Base-by-base conservation (phyloP, 2,329 filamentous ascomycete genomes). In the Stagonosporopsis chrysanthemi region DNA sequence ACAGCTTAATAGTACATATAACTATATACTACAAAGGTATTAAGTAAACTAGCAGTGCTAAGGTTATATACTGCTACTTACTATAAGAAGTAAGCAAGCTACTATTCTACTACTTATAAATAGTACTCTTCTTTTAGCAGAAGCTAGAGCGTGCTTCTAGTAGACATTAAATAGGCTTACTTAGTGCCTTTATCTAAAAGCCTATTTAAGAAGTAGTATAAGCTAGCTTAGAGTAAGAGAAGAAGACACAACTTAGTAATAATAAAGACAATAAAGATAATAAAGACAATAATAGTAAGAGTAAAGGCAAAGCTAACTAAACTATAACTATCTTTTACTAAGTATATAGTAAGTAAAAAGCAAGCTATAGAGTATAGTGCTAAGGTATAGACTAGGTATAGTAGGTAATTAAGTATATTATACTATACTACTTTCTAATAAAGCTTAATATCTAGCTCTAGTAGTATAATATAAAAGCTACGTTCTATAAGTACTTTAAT, bases 21-120 rank as follows among this genome's bases (percentile, higher is more conserved):
- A n/a, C n/a, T n/a, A n/a, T n/a, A n/a, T n/a, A n/a, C n/a, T n/a
- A 58, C 17, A 58, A 58, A 46, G 44, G 44, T 9, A 52, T 54
- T 23, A 14, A 29, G 43, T 4, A 26, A 1, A 40, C 19, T 14
- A 22, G 28, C 9, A 44, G 24, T 2, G 39, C 22, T 14, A 53
- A 58, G 43, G 39, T 43, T 8, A 31, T 43, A 2, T 24, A 42
- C 40, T 15, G 14, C 24, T 42, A 42, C 14, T 24, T 42, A 17
- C 38, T 12, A 12, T 15, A 15, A 1, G 40, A 26, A 28, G 40
- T 42, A 6, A 23, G 40, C 23, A 15, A 42, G 23, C 23, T 42
- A 15, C 12, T 42, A 15, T 42, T 28, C 23, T 42, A 42, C 23
- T 42, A 42, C 23, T 14, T 42, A 6, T 42, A 12, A 23, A 42